phyloP scores from a whole-genome alignment of 2,329 filamentous ascomycete genomes.

The Venturia effusa region DNA sequence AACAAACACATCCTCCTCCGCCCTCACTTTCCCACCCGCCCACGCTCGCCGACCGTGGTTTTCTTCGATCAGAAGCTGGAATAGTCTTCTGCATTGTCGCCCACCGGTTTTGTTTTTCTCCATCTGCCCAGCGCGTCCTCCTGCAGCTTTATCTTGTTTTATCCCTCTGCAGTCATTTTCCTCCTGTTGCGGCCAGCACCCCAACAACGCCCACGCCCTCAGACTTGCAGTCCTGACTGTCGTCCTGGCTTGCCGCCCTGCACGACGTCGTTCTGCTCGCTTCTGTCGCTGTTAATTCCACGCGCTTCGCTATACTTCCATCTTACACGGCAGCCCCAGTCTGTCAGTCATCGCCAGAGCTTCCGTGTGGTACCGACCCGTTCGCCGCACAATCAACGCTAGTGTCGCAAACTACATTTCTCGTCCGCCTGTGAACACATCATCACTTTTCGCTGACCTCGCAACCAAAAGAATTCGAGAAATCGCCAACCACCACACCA shows the following conservation, averaged over 20 bases:
- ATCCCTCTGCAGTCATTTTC: neutral
- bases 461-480: neutral
- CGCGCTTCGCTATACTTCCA: neutral
- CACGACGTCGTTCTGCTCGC: neutral
- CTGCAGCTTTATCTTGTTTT: conserved; percentile 8
- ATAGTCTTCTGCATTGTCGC: neutral
- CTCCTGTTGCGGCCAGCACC: neutral
- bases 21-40: neutral
- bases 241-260: conserved; percentile 1
- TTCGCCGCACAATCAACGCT: neutral
- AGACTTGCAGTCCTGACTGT: neutral
- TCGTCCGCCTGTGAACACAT: neutral
- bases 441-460: neutral
- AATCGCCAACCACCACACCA: neutral
- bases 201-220: neutral
- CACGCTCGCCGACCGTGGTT: neutral
- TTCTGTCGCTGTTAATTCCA: neutral
- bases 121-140: neutral
- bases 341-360: neutral
- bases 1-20: neutral
- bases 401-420: conserved; percentile 6
- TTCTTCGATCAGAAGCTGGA: conserved; percentile 10
- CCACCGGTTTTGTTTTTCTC: conserved; percentile 2
- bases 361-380: neutral
- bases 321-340: neutral